These are phyloP conservation scores for Coelastrella sp. DNA, from an alignment of 139 green algal species.

Conservation along the genomic window DNA sequence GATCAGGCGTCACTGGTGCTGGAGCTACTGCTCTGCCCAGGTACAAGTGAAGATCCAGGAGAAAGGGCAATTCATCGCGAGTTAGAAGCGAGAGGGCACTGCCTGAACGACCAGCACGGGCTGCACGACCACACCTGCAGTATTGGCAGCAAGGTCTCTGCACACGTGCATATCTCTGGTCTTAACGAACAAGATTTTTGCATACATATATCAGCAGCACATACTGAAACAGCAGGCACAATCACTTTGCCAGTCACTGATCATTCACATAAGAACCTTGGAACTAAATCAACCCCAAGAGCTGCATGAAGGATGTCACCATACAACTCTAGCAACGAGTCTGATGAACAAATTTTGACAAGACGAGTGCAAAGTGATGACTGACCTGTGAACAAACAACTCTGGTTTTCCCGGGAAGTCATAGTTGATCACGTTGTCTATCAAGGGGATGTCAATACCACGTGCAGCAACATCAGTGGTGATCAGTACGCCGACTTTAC, in stretches of 20 bases:
- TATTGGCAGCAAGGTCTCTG: too few species aligned
- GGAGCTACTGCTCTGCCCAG: slow-evolving; percentile 66
- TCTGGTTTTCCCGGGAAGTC: slow-evolving; percentile 94
- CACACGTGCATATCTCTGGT: too few species aligned
- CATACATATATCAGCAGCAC: too few species aligned
- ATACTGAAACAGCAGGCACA: too few species aligned
- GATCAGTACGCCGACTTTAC: slow-evolving; percentile 80
- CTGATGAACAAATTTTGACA: too few species aligned
- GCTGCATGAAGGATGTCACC: too few species aligned
- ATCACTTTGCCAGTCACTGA: too few species aligned
- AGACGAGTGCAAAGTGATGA: too few species aligned
- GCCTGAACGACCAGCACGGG: slow-evolving; percentile 68
- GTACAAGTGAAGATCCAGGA: slow-evolving; percentile 98
- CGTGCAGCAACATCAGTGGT: slow-evolving; percentile 98
- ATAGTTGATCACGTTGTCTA: slow-evolving; percentile 99
- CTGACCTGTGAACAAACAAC: slow-evolving; percentile 93
- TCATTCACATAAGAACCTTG: too few species aligned
- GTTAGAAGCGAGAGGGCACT: slow-evolving; percentile 85
- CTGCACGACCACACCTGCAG: slow-evolving; percentile 81
- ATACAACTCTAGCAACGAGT: too few species aligned
- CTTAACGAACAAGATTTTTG: too few species aligned
- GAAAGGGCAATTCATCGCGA: slow-evolving; percentile 86
- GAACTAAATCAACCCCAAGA: too few species aligned
- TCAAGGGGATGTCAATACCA: slow-evolving; percentile 97
- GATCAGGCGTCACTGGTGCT: slow-evolving; percentile 31